Percentiles rank a stretch among this genome's conserved stretches.
Evolutionary conservation across 2,329 filamentous ascomycete species (phyloP).

Genomic region (Colletotrichum noveboracense): DNA sequence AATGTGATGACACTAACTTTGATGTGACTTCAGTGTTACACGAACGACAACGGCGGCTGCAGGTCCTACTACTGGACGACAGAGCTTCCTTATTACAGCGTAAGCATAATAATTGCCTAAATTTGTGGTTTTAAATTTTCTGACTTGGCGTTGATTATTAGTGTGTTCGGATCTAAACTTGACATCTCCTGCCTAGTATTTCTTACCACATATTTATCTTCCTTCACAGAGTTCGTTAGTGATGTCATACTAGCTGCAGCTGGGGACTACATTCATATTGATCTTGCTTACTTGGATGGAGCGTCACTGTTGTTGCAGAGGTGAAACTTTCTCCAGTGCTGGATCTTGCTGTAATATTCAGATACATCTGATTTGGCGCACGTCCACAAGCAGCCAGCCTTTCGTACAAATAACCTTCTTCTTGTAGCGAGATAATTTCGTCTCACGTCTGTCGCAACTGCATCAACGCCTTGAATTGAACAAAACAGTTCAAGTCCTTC

Average conservation of each 20-base stretch:
- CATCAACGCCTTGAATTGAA: not conserved
- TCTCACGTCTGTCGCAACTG: not conserved
- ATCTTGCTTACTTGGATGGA: not conserved
- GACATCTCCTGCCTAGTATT: not conserved
- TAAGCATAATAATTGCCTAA: not conserved
- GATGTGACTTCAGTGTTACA: not conserved
- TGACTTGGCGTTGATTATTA: not conserved
- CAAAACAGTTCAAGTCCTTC: not conserved
- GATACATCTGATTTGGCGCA: not conserved
- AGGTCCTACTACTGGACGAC: not conserved
- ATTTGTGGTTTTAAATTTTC: not conserved
- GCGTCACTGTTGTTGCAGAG: not conserved
- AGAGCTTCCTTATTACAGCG: not conserved
- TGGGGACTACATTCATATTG: not conserved
- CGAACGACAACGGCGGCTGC: not conserved
- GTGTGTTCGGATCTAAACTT: not conserved
- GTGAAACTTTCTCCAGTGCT: not conserved
- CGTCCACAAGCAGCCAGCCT: not conserved
- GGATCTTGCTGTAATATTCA: not conserved
- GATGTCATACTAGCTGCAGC: fast-evolving
- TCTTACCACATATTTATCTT: fast-evolving
- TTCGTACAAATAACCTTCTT: not conserved
- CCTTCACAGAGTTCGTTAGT: not conserved
- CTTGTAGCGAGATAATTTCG: not conserved
- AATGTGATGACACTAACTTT: not conserved